phyloP scores from a whole-genome alignment of 768 basidiomycete species.

The Mycena maculata region DNA sequence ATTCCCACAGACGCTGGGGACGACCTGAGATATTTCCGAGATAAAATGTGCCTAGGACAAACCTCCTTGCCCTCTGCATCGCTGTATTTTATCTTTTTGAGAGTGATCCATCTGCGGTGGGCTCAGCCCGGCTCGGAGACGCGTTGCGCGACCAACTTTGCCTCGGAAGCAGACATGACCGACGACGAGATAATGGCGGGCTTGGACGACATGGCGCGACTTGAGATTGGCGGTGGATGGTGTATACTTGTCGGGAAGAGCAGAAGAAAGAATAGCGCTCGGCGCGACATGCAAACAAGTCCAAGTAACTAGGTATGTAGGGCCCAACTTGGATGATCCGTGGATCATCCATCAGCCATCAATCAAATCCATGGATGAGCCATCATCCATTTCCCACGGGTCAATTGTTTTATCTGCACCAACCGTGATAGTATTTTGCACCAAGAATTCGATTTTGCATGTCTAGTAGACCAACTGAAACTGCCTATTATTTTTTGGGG shows the following conservation, averaged over 20 bases:
- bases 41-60: conserved; percentile 27
- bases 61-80: conserved; percentile 86
- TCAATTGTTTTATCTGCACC: no score
- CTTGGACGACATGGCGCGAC: conserved; percentile 26
- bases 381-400: no score
- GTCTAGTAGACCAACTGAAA: no score
- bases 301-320: no score
- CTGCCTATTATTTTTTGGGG: no score
- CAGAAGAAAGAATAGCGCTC: no score
- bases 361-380: no score
- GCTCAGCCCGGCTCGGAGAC: background rate
- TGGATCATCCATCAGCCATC: no score
- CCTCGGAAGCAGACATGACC: conserved; percentile 64
- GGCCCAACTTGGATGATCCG: no score
- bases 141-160: conserved; percentile 58
- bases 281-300: background rate
- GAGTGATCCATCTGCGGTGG: conserved; percentile 77
- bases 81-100: conserved; percentile 84
- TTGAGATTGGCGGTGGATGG: no score
- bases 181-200: conserved; percentile 58
- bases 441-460: no score
- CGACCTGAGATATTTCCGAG: conserved; percentile 10
- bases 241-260: background rate
- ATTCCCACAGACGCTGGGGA: conserved; percentile 86
- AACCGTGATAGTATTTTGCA: no score